Percentiles rank a stretch among this genome's conserved stretches.
These are phyloP conservation scores for Pelargonium australe DNA, from an alignment of 441 rosid species.

Conservation along the genomic window DNA sequence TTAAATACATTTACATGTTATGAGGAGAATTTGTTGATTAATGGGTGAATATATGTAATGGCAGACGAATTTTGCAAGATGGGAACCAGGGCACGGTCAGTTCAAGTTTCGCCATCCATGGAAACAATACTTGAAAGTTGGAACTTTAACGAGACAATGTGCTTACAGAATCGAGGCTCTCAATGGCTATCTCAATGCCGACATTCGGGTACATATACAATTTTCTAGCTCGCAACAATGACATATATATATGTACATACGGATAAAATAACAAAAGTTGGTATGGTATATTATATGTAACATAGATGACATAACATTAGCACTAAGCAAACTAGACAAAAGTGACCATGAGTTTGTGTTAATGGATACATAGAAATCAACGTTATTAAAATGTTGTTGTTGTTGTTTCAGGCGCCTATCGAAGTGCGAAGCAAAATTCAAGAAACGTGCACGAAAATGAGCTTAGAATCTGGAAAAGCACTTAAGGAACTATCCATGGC, in stretches of 20 bases:
- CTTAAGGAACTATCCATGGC: not conserved
- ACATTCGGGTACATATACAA: conserved; percentile 26
- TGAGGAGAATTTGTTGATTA: too few species aligned
- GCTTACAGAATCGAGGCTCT: conserved; percentile 45
- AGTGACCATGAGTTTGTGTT: too few species aligned
- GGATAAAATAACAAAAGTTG: too few species aligned
- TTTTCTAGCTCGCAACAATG: too few species aligned
- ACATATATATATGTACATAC: too few species aligned
- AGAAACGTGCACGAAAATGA: not conserved
- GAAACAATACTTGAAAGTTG: conserved; percentile 52
- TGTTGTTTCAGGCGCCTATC: not conserved
- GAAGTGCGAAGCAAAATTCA: not conserved
- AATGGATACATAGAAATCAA: too few species aligned
- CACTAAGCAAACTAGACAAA: too few species aligned
- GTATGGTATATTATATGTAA: too few species aligned
- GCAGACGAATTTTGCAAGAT: conserved; percentile 64
- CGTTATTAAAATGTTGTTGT: too few species aligned
- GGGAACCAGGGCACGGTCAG: conserved; percentile 75
- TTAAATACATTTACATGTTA: too few species aligned
- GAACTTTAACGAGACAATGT: conserved; percentile 35
- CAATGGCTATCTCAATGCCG: conserved; percentile 31
- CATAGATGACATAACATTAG: too few species aligned
- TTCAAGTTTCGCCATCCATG: conserved; percentile 68
- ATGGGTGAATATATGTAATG: too few species aligned
- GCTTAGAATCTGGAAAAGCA: not conserved